These are phyloP conservation scores for Wickerhamiella musiphila DNA, from an alignment of 805 yeast genomes.

Conservation along the genomic window DNA sequence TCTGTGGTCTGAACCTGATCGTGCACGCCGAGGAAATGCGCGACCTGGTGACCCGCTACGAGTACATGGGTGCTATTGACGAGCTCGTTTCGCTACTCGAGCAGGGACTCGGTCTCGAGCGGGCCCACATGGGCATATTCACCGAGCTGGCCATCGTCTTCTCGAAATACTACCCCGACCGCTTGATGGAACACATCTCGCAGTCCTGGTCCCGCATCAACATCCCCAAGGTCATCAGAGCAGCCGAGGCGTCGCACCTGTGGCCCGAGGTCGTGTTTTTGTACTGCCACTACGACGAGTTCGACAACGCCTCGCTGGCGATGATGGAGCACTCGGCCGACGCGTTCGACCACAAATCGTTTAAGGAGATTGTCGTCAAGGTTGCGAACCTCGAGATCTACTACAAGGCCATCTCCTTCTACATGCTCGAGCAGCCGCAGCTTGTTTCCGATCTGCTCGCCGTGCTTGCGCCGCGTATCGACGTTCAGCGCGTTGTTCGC, in stretches of 20 bases:
- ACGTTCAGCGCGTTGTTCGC: constrained; percentile 84
- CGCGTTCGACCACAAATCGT: constrained; percentile 83
- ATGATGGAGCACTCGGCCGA: constrained; percentile 91
- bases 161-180: constrained; percentile 76
- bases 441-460: constrained; percentile 72
- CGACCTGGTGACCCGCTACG: constrained; percentile 74
- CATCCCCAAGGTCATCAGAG: constrained; percentile 90
- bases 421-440: constrained; percentile 81
- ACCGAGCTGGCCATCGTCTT: constrained; percentile 86
- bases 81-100: constrained; percentile 86
- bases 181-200: constrained; percentile 90
- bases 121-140: constrained; percentile 99
- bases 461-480: constrained; percentile 75
- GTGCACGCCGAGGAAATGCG: constrained; percentile 95
- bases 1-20: constrained; percentile 93
- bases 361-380: constrained; percentile 87
- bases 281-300: constrained; percentile 96
- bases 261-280: constrained; percentile 94
- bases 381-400: constrained; percentile 92
- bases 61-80: constrained; percentile 75
- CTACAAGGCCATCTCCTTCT: constrained; percentile 92
- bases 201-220: constrained; percentile 96
- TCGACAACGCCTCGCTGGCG: constrained; percentile 95
- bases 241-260: constrained; percentile 82
- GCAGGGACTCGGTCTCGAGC: constrained; percentile 87